Base-by-base conservation (phyloP, 441 rosid species). In the Pelargonium cotyledonis region DNA sequence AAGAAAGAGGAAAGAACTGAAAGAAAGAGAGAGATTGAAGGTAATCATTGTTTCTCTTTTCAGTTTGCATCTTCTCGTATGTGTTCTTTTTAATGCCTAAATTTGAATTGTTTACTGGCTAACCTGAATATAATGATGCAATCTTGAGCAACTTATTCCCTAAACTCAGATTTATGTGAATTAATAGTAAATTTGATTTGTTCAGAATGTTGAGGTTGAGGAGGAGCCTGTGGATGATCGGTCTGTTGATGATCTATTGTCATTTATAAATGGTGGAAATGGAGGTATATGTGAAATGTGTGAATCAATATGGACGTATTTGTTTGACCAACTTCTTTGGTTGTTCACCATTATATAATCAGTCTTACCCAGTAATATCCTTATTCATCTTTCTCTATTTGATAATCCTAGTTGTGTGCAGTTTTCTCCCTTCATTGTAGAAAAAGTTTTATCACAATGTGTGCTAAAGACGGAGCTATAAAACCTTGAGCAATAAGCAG, bases 1-100 rank as follows among this genome's bases (percentile, higher is more conserved):
- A 43, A 80, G 80, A 61, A 87, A 84, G 80, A 81, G 92, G 70
- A 87, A 79, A 74, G 89, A 85, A 72, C 70, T 87, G 67, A 84
- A 79, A 75, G 92, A 84, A 72, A 77, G 85, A 68, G 82, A 83
- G 73, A 85, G 79, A 70, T 44, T 79, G 43, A 87, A 85, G 92
- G 89, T 87, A 69, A 53, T 63, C 70, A 18, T 19, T 57, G 62
- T 18, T 19, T 18, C 62, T 57, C 21, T 10, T 6, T 11, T 35
- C 38, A 4, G 38, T 58, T 71, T 69, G 16, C 65, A n/a, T 21
- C 21, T 8, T 57, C 29, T 57, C 19, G 19, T 57, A 18, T 57
- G 19, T 18, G 62, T 57, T 19, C 3, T 1, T 2, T 18, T 15
- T 57, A 26, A 57, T 57, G 62, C 62, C 62, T 18, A 18, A 57